These are phyloP conservation scores for Chaetomium sp. DNA, from an alignment of 2,329 filamentous ascomycete species.

Conservation along the genomic window DNA sequence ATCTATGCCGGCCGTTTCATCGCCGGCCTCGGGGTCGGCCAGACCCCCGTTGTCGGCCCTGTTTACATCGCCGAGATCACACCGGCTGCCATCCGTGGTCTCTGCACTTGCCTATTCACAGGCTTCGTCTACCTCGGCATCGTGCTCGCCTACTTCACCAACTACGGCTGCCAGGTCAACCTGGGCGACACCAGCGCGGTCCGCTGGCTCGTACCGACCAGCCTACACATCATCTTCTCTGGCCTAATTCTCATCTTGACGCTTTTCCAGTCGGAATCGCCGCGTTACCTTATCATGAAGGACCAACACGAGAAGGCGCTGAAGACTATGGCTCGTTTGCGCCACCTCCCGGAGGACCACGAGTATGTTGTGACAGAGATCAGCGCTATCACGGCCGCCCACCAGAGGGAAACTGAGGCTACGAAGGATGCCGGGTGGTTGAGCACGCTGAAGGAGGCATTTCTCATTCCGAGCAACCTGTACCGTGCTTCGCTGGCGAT, in stretches of 20 bases:
- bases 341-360: slow-evolving; percentile 52
- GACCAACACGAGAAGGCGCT: slow-evolving; percentile 53
- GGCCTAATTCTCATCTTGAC: slow-evolving; percentile 63
- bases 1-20: slow-evolving; percentile 63
- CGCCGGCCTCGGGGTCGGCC: slow-evolving; percentile 58
- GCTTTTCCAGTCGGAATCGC: slow-evolving; percentile 63
- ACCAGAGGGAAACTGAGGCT: slow-evolving; percentile 66
- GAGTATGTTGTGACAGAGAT: slow-evolving; percentile 58
- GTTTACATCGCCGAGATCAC: slow-evolving; percentile 69
- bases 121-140: slow-evolving; percentile 71
- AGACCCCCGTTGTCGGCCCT: slow-evolving; percentile 61
- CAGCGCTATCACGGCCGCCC: slow-evolving; percentile 55
- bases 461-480: slow-evolving; percentile 60
- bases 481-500: slow-evolving; percentile 66
- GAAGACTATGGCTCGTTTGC: slow-evolving; percentile 49
- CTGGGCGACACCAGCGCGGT: slow-evolving; percentile 40
- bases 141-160: slow-evolving; percentile 72
- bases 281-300: slow-evolving; percentile 62
- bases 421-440: slow-evolving; percentile 58
- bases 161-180: slow-evolving; percentile 52
- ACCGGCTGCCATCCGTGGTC: slow-evolving; percentile 61
- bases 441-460: slow-evolving; percentile 62
- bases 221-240: slow-evolving; percentile 71
- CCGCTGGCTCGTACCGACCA: slow-evolving; percentile 59
- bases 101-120: slow-evolving; percentile 66